A percentile compares a stretch with the other conserved stretches of the same genome.
phyloP scores from a whole-genome alignment of 225 moss, liverwort and hornwort species.

The Lunularia cruciata region DNA sequence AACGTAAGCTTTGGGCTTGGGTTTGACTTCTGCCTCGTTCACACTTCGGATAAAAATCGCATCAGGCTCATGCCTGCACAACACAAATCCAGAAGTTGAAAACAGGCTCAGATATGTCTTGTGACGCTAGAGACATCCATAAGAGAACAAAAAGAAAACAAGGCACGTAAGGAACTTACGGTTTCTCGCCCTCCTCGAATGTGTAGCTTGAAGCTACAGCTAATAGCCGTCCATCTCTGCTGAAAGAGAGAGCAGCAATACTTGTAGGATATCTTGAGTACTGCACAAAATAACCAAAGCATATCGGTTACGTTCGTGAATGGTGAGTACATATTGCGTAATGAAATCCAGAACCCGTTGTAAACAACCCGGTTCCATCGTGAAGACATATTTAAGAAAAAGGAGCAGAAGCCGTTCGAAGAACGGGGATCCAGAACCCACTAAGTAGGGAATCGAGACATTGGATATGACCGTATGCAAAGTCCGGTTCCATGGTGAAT shows the following conservation, averaged over 20 bases:
- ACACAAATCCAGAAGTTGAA: neutral
- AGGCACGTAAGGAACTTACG: conserved; percentile 43
- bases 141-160: neutral
- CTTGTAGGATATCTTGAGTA: conserved; percentile 92
- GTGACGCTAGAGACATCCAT: neutral
- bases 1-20: conserved; percentile 88
- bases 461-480: no score
- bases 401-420: no score
- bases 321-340: no score
- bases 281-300: conserved; percentile 43
- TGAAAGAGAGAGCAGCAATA: conserved; percentile 93
- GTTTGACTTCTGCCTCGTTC: conserved; percentile 95
- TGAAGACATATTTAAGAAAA: no score
- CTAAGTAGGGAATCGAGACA: no score
- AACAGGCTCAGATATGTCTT: neutral
- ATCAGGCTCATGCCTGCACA: conserved; percentile 91
- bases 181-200: conserved; percentile 96
- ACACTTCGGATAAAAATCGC: conserved; percentile 90
- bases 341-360: no score
- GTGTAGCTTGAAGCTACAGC: conserved; percentile 98
- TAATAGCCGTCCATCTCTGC: conserved; percentile 95
- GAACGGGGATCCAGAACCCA: no score
- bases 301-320: no score
- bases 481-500: no score
- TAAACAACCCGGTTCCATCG: no score